phyloP scores from a whole-genome alignment of 257 asterid species.

The Solanum sitiens region DNA sequence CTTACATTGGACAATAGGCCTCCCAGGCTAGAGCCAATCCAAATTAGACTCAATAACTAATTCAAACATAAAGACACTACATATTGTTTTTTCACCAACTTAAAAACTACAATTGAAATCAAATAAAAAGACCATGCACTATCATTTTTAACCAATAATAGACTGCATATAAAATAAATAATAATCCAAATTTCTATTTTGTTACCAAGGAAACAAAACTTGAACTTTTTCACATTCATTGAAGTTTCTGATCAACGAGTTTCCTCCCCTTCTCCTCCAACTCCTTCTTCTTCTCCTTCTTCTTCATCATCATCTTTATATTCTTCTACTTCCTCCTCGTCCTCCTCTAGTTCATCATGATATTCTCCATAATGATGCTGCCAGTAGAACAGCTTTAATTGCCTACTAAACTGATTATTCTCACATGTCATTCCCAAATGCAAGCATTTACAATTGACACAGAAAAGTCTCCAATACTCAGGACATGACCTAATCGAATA shows the following conservation, averaged over 20 bases:
- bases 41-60: neutral
- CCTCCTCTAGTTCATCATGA: too few species aligned
- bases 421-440: constrained; percentile 3
- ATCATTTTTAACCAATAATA: neutral
- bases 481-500: too few species aligned
- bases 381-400: too few species aligned
- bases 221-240: neutral
- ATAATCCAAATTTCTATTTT: neutral
- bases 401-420: too few species aligned
- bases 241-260: neutral
- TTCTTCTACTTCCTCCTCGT: neutral
- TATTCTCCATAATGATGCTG: too few species aligned
- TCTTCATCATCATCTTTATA: too few species aligned
- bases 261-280: neutral
- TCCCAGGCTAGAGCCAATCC: neutral
- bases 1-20: neutral
- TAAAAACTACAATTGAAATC: neutral
- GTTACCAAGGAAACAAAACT: neutral
- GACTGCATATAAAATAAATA: too few species aligned
- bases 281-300: too few species aligned
- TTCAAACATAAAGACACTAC: neutral
- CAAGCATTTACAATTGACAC: too few species aligned
- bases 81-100: neutral
- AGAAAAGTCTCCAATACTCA: too few species aligned
- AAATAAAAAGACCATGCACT: neutral